These are phyloP conservation scores for Haemoproteus tartakovskyi DNA, from an alignment of 169 alveolate species.

Conservation along the genomic window DNA sequence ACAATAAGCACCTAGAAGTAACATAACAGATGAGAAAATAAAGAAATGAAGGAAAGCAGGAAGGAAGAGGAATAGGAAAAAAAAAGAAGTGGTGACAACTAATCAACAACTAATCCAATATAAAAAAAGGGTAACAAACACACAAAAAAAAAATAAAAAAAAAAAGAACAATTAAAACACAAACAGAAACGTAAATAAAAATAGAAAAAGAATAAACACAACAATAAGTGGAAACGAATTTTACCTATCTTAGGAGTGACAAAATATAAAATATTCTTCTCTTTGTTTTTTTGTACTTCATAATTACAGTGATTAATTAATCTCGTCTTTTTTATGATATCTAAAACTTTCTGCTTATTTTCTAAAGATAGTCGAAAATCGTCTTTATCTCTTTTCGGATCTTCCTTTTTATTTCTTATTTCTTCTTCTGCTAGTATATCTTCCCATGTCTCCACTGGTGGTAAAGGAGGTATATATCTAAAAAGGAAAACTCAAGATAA, in stretches of 20 bases:
- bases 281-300: conserved; percentile 37
- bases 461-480: conserved; percentile 59
- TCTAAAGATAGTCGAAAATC: conserved; percentile 49
- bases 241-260: conserved; percentile 66
- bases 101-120: too few relatives aligned
- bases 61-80: too few relatives aligned
- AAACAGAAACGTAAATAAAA: not conserved
- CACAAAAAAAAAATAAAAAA: not conserved
- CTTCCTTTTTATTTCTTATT: conserved; percentile 44
- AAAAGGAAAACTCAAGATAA: not conserved
- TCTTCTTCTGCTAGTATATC: conserved; percentile 44
- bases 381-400: conserved; percentile 19
- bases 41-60: too few relatives aligned
- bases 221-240: not conserved
- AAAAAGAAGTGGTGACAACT: too few relatives aligned
- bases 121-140: too few relatives aligned
- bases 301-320: conserved; percentile 62
- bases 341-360: conserved; percentile 53
- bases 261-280: conserved; percentile 36
- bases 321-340: conserved; percentile 55
- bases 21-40: too few relatives aligned
- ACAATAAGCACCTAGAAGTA: conserved; percentile 51
- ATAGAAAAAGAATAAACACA: not conserved
- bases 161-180: not conserved
- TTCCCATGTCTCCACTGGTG: conserved; percentile 67